Evolutionary conservation across 805 yeast genomes (phyloP).

Genomic region (Candida sonorensis): DNA sequence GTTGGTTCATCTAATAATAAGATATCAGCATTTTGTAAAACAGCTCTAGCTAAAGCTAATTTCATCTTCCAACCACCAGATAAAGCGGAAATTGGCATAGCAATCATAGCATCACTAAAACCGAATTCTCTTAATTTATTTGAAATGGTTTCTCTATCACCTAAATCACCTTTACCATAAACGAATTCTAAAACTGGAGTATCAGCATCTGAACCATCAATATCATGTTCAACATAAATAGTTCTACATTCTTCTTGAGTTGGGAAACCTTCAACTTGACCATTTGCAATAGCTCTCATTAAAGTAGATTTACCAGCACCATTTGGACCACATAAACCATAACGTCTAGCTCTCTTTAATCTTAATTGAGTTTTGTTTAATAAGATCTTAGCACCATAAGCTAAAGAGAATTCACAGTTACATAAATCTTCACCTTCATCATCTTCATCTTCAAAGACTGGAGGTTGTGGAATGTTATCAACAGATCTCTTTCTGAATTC

Average conservation of each 20-base stretch:
- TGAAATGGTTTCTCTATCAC: constrained; percentile 56
- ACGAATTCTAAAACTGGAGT: constrained; percentile 92
- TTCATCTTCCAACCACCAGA: constrained; percentile 99
- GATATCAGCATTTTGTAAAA: constrained; percentile 96
- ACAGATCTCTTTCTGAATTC: constrained; percentile 93
- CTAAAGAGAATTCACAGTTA: constrained; percentile 99
- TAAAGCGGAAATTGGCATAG: constrained; percentile 89
- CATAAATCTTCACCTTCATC: constrained; percentile 99
- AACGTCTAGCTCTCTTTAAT: constrained; percentile 98
- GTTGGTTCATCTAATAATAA: constrained; percentile 99
- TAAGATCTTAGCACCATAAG: constrained; percentile 99
- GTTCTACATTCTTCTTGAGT: constrained; percentile 98
- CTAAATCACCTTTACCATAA: constrained; percentile 70
- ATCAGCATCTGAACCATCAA: constrained; percentile 97
- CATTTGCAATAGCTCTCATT: constrained; percentile 95
- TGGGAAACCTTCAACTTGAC: constrained; percentile 99
- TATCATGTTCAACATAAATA: constrained; percentile 99
- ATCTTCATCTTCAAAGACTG: constrained; percentile 84
- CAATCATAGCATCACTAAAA: constrained; percentile 90
- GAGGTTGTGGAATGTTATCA: constrained; percentile 97
- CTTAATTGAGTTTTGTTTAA: constrained; percentile 99
- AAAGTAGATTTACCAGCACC: constrained; percentile 99
- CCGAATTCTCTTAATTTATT: constrained; percentile 82
- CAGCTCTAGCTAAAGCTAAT: constrained; percentile 98
- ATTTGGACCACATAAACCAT: constrained; percentile 98